These are phyloP conservation scores for Trypanosoma cruzi DNA, from an alignment of 208 protist species.

Conservation along the genomic window DNA sequence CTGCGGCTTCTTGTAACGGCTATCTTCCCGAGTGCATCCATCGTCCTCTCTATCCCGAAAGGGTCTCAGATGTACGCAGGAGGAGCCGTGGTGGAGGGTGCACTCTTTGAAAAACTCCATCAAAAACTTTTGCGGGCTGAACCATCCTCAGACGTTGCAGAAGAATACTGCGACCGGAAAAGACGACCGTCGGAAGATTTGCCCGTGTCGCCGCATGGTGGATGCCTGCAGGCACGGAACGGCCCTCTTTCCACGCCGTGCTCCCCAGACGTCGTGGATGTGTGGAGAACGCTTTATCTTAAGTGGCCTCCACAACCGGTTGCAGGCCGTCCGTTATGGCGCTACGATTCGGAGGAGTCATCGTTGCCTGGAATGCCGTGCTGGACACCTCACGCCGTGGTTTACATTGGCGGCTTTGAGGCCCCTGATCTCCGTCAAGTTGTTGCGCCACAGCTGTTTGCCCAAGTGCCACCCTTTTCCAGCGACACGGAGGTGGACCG, in stretches of 20 bases:
- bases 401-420: constrained; percentile 71
- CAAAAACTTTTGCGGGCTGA: not conserved
- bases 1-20: constrained; percentile 14
- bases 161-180: not conserved
- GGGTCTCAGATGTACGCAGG: not conserved
- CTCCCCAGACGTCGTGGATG: not conserved
- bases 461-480: constrained; percentile 33
- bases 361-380: constrained; percentile 3
- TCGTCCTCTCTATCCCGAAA: not conserved
- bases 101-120: not conserved
- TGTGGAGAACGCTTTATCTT: constrained; percentile 17
- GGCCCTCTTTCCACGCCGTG: constrained; percentile 16
- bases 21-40: constrained; percentile 23
- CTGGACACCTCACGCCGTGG: constrained; percentile 57
- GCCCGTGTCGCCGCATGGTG: not conserved
- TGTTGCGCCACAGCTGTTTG: constrained; percentile 45
- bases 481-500: not conserved
- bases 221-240: constrained; percentile 2
- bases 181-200: not conserved
- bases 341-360: not conserved
- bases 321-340: constrained; percentile 6
- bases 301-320: constrained; percentile 21
- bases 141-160: not conserved
- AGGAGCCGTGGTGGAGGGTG: not conserved
- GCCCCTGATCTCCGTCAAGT: constrained; percentile 40